Evolutionary conservation across 768 basidiomycete species (phyloP).

Genomic region (Lentinula sp.): DNA sequence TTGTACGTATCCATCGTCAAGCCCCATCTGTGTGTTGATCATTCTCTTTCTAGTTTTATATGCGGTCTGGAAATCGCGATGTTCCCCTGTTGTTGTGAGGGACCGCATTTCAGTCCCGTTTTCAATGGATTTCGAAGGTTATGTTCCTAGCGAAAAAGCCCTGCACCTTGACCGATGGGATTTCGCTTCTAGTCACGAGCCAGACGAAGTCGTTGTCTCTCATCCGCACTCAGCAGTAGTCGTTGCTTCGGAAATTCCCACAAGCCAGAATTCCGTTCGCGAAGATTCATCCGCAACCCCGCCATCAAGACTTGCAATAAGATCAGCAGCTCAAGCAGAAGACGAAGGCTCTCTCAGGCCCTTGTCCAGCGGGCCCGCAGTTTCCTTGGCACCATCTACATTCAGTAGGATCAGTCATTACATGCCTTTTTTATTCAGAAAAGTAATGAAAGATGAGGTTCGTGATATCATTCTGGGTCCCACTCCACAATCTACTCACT

Average conservation of each 20-base stretch:
- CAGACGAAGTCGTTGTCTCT: constrained; percentile 1
- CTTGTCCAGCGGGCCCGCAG: constrained; percentile 7
- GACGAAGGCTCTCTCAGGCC: background rate
- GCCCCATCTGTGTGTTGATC: constrained; percentile 7
- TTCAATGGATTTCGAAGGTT: constrained; percentile 31
- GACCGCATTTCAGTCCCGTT: constrained; percentile 51
- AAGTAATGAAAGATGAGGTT: constrained; percentile 62
- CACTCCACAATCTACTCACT: background rate
- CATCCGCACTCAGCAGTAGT: background rate
- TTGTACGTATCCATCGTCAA: constrained; percentile 35
- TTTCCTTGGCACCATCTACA: constrained; percentile 23
- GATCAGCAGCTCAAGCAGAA: background rate
- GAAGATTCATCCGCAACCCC: background rate
- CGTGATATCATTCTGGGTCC: constrained; percentile 8
- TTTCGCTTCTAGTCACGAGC: constrained; percentile 30
- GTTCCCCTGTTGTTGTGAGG: constrained; percentile 40
- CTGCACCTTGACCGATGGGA: constrained; percentile 50
- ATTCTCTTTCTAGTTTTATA: constrained; percentile 35
- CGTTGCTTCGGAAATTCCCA: background rate
- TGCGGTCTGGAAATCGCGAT: constrained; percentile 49
- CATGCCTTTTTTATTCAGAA: constrained; percentile 45
- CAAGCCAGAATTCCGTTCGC: background rate
- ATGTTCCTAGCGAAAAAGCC: constrained; percentile 14
- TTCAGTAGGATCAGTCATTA: constrained; percentile 40
- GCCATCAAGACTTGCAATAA: background rate